These are phyloP conservation scores for Claviceps quebecensis DNA, from an alignment of 2,329 filamentous ascomycete species.

Conservation along the genomic window DNA sequence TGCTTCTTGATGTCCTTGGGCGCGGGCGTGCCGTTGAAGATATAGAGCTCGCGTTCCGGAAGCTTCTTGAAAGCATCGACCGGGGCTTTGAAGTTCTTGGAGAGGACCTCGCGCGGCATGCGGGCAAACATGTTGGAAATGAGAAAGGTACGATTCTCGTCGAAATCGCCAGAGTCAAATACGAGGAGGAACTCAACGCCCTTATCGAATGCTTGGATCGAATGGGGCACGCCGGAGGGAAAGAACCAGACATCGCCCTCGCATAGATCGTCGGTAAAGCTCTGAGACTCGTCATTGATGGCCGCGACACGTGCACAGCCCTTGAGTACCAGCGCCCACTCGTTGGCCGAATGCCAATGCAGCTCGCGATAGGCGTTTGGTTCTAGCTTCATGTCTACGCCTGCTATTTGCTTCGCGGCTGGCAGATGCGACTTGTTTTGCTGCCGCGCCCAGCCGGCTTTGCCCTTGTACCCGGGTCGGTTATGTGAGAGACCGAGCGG, in stretches of 20 bases:
- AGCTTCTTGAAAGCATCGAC: conserved; percentile 32
- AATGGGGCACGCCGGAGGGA: conserved; percentile 34
- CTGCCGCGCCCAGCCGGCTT: conserved; percentile 39
- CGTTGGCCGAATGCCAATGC: conserved; percentile 44
- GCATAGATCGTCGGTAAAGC: conserved; percentile 32
- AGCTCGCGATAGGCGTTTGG: conserved; percentile 46
- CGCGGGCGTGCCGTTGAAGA: conserved; percentile 37
- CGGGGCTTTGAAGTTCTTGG: conserved; percentile 38
- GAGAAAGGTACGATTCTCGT: conserved; percentile 45
- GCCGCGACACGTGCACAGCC: conserved; percentile 37
- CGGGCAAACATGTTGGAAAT: conserved; percentile 37
- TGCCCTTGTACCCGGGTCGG: conserved; percentile 26
- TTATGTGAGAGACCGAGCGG: conserved; percentile 38
- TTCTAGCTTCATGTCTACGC: conserved; percentile 45
- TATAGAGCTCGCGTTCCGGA: conserved; percentile 33
- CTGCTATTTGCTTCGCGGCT: conserved; percentile 35
- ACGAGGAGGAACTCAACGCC: conserved; percentile 46
- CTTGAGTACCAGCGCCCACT: conserved; percentile 40
- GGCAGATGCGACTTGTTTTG: conserved; percentile 39
- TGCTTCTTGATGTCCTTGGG: conserved; percentile 31
- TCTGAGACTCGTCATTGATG: conserved; percentile 36
- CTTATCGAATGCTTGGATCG: conserved; percentile 38
- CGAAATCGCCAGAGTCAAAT: conserved; percentile 44
- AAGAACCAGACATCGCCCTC: conserved; percentile 24
- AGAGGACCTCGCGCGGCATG: conserved; percentile 37